Evolutionary conservation across 345 rosid species (phyloP), one percentile per base, ranked within the genome.

Genomic region (Dipteronia sinensis): DNA sequence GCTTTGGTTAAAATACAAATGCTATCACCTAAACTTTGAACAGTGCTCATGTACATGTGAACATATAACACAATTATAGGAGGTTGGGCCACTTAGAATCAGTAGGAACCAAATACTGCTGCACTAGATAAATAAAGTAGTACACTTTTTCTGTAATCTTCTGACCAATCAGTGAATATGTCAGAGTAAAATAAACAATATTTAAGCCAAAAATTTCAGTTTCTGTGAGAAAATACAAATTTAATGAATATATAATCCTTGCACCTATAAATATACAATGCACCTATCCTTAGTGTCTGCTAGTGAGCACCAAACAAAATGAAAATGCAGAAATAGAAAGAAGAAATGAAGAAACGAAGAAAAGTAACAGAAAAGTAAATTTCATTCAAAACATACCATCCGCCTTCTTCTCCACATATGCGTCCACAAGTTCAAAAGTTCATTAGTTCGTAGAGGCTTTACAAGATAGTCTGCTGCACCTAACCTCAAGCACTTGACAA

Each of bases 401-500:
- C 78, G 86, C 68, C 89, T 67, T 69, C 89, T 86, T 80, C 95
- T 89, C 95, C 95, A 93, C 93, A 93, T 85, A 87, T 93, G 95
- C 16, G 92, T 91, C 97, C 97, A 93, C 82, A 93, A 82, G 86
- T 89, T 93, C 80, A 93, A 81, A 61, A 91, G 85, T 79, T 91
- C 95, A 83, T 93, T 91, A 49, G 91, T 89, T 10, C 95, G 89
- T 69, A 93, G 84, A 70, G 97, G 97, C 88, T 93, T 93, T 58
- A 93, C 97, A 73, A 93, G 95, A 83, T 91, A 93, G 88, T 93
- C 97, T 38, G 94, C 94, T 53, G 94, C 97, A 78, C 97, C 97
- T 64, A 93, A 85, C 83, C 88, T 89, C 86, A 93, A 83, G 89
- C 97, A 93, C 80, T 93, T 93, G 58, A 91, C 95, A 68, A 91